phyloP scores from a whole-genome alignment of 2,329 filamentous ascomycete species.

The Biscogniauxia marginata region DNA sequence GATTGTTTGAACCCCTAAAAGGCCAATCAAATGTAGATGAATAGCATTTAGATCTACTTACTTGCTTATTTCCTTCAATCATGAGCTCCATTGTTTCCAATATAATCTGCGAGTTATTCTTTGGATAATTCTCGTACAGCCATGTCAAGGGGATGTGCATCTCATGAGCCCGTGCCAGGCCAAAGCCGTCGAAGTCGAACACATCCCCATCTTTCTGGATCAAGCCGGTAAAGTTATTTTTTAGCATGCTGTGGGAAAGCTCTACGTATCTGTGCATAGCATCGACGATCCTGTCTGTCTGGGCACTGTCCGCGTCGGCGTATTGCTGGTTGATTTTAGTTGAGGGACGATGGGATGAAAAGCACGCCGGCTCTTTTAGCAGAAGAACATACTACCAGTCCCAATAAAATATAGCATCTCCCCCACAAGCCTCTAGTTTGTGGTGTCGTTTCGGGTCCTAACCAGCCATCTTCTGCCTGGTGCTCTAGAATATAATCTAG shows the following conservation, averaged over 20 bases:
- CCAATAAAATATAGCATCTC: slow-evolving; percentile 49
- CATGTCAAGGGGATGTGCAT: slow-evolving; percentile 40
- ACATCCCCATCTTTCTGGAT: slow-evolving; percentile 42
- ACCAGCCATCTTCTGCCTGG: slow-evolving; percentile 55
- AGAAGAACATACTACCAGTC: slow-evolving; percentile 36
- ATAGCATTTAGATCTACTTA: slow-evolving; percentile 26
- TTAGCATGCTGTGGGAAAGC: slow-evolving; percentile 54
- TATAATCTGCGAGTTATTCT: slow-evolving; percentile 34
- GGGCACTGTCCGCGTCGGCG: slow-evolving; percentile 46
- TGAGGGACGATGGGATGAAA: background rate
- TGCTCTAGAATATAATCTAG: slow-evolving; percentile 47
- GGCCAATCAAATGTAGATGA: background rate
- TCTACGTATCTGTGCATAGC: slow-evolving; percentile 49
- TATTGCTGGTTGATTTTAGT: slow-evolving; percentile 37
- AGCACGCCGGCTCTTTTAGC: background rate
- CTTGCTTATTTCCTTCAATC: slow-evolving; percentile 44
- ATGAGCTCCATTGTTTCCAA: slow-evolving; percentile 43
- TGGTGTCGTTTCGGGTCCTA: slow-evolving; percentile 49
- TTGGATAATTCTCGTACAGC: slow-evolving; percentile 35
- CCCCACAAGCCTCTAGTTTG: slow-evolving; percentile 52
- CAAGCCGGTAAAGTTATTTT: slow-evolving; percentile 50
- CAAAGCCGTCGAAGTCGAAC: slow-evolving; percentile 38
- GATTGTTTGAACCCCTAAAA: too few species aligned
- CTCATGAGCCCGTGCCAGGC: slow-evolving; percentile 38
- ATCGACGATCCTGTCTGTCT: slow-evolving; percentile 43